Evolutionary conservation across 2,329 filamentous ascomycete species (phyloP).

Genomic region (Lachnellula subtilissima): DNA sequence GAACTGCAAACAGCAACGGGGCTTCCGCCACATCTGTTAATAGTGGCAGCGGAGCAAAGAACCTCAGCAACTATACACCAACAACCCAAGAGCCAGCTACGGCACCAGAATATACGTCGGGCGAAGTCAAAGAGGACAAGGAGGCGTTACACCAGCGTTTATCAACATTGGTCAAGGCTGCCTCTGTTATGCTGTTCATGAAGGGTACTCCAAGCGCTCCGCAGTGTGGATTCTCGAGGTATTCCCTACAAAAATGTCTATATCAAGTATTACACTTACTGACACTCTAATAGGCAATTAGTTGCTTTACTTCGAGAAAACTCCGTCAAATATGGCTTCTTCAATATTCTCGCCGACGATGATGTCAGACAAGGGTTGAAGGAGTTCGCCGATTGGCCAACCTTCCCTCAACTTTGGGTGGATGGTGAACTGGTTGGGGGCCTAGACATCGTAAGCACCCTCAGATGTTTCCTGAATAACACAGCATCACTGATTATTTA

Average conservation of each 20-base stretch:
- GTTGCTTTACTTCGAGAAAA: constrained; percentile 83
- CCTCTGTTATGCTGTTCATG: constrained; percentile 98
- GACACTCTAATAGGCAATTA: constrained; percentile 56
- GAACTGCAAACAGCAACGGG: constrained; percentile 7
- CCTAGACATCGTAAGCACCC: constrained; percentile 78
- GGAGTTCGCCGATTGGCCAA: constrained; percentile 98
- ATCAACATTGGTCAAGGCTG: constrained; percentile 82
- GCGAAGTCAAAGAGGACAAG: constrained; percentile 58
- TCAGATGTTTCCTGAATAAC: neutral
- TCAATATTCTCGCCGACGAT: constrained; percentile 97
- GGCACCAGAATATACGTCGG: constrained; percentile 23
- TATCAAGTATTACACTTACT: neutral
- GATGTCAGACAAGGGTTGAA: constrained; percentile 95
- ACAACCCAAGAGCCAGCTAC: constrained; percentile 20
- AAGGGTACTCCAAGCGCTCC: constrained; percentile 87
- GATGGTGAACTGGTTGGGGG: constrained; percentile 87
- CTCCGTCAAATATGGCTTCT: constrained; percentile 94
- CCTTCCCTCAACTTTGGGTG: constrained; percentile 92
- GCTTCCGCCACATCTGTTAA: constrained; percentile 13
- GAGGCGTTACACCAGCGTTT: constrained; percentile 82
- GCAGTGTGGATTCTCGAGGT: constrained; percentile 79
- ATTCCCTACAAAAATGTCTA: neutral
- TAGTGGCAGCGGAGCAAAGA: constrained; percentile 38
- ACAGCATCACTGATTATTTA: constrained; percentile 1
- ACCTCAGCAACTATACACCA: constrained; percentile 23